phyloP scores from a whole-genome alignment of 1,284 basidiomycete species.

The Coriolopsis trogii region DNA sequence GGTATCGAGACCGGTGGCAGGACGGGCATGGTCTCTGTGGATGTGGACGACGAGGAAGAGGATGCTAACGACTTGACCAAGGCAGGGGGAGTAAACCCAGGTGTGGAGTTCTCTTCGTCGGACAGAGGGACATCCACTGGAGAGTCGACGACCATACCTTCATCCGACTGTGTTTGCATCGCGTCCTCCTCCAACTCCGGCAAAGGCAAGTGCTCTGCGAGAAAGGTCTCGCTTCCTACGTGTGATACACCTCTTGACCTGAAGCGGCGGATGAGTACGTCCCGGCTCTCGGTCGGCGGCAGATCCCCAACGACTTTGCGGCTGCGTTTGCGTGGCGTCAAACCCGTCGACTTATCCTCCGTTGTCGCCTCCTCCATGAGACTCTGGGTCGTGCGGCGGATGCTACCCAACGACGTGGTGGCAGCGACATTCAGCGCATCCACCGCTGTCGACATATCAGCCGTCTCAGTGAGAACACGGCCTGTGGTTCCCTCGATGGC shows the following conservation, averaged over 20 bases:
- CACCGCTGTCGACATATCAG: conserved; percentile 40
- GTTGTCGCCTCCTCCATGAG: conserved; percentile 62
- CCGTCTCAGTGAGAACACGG: conserved; percentile 49
- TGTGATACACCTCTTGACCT: conserved; percentile 38
- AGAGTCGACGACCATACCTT: conserved; percentile 22
- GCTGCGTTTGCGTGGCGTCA: conserved; percentile 70
- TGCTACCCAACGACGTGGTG: conserved; percentile 44
- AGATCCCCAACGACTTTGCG: conserved; percentile 72
- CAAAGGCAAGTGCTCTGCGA: conserved; percentile 33
- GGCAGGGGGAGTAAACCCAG: conserved; percentile 15
- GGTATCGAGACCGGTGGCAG: conserved; percentile 20
- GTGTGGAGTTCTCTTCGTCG: conserved; percentile 26
- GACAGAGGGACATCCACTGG: conserved; percentile 21
- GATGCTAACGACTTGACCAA: conserved; percentile 30
- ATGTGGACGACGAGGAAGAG: conserved; percentile 43
- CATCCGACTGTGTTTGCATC: conserved; percentile 13
- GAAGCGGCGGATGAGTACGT: conserved; percentile 56
- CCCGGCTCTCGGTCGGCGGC: conserved; percentile 66
- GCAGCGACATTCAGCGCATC: conserved; percentile 46
- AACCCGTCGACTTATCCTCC: conserved; percentile 66
- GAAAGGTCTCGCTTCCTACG: conserved; percentile 38
- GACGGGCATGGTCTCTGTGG: conserved; percentile 21
- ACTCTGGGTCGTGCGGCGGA: conserved; percentile 52
- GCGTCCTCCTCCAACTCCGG: conserved; percentile 22
- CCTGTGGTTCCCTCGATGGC: conserved; percentile 50